Evolutionary conservation across 768 basidiomycete genomes (phyloP).

Genomic region (Auricularia cornea): DNA sequence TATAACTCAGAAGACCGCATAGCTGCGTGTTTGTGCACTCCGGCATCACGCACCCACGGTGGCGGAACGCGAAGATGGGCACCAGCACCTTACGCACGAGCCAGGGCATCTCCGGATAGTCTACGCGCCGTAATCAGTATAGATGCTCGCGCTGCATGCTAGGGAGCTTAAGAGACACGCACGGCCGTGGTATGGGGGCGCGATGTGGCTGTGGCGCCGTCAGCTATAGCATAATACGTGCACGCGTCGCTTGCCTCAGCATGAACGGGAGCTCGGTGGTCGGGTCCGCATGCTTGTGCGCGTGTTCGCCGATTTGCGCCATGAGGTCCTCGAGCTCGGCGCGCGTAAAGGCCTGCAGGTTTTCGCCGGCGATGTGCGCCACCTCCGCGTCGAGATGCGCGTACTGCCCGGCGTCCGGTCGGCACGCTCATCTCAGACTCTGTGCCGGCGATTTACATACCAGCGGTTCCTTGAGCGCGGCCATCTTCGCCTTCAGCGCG

Average conservation of each 20-base stretch:
- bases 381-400: constrained; percentile 32
- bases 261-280: constrained; percentile 29
- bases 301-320: constrained; percentile 20
- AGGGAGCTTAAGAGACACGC: too few relatives aligned
- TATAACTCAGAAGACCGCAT: too few relatives aligned
- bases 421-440: neutral
- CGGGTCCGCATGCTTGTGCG: constrained; percentile 27
- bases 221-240: too few relatives aligned
- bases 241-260: constrained; percentile 28
- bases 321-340: constrained; percentile 22
- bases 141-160: too few relatives aligned
- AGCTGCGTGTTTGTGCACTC: neutral
- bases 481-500: constrained; percentile 23
- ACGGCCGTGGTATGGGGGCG: constrained; percentile 29
- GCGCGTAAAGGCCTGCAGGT: constrained; percentile 22
- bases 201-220: constrained; percentile 34
- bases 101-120: constrained; percentile 33
- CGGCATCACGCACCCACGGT: constrained; percentile 26
- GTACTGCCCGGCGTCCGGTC: constrained; percentile 16
- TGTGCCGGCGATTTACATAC: constrained; percentile 14
- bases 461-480: constrained; percentile 20
- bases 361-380: constrained; percentile 23
- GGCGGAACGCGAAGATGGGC: constrained; percentile 26
- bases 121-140: too few relatives aligned
- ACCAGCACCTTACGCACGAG: constrained; percentile 28